Evolutionary conservation across 352 stramenopile species (phyloP).

Genomic region (Globisporangium iwayamae): DNA sequence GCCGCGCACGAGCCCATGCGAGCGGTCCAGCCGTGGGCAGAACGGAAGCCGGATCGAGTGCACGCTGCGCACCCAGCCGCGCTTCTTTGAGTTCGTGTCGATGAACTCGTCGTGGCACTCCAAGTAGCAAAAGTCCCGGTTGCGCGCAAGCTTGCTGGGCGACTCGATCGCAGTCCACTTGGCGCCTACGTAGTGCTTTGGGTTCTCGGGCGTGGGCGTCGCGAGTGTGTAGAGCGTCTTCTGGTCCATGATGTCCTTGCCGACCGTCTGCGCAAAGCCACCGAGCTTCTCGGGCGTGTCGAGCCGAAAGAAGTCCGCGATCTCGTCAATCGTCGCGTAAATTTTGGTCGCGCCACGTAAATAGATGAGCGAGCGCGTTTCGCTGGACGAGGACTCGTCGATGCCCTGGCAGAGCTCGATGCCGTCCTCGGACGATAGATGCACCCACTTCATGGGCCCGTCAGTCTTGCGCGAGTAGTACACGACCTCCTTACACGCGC

Average conservation of each 20-base stretch:
- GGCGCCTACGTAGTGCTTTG: conserved; percentile 78
- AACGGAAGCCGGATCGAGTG: conserved; percentile 78
- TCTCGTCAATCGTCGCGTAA: conserved; percentile 73
- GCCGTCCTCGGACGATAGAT: conserved; percentile 59
- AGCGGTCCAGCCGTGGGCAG: conserved; percentile 53
- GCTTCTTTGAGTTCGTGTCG: conserved; percentile 57
- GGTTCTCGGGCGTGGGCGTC: conserved; percentile 59
- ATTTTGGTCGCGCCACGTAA: conserved; percentile 64
- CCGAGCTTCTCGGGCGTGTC: conserved; percentile 68
- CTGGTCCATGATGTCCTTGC: conserved; percentile 77
- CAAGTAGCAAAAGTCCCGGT: conserved; percentile 83
- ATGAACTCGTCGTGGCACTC: conserved; percentile 86
- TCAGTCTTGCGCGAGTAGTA: conserved; percentile 69
- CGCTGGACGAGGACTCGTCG: conserved; percentile 28
- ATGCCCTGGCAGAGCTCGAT: conserved; percentile 78
- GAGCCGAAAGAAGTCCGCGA: conserved; percentile 78
- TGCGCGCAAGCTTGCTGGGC: conserved; percentile 64
- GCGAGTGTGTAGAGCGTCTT: conserved; percentile 71
- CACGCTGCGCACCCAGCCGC: conserved; percentile 73
- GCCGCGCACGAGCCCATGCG: conserved; percentile 60
- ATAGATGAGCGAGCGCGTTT: conserved; percentile 45
- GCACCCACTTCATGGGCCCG: conserved; percentile 79
- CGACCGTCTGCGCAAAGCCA: conserved; percentile 66
- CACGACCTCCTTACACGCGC: conserved; percentile 82
- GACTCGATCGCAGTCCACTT: conserved; percentile 83